These are phyloP conservation scores for Pseudocercospora fijiensis DNA, from an alignment of 2,329 filamentous ascomycete genomes.

Conservation along the genomic window DNA sequence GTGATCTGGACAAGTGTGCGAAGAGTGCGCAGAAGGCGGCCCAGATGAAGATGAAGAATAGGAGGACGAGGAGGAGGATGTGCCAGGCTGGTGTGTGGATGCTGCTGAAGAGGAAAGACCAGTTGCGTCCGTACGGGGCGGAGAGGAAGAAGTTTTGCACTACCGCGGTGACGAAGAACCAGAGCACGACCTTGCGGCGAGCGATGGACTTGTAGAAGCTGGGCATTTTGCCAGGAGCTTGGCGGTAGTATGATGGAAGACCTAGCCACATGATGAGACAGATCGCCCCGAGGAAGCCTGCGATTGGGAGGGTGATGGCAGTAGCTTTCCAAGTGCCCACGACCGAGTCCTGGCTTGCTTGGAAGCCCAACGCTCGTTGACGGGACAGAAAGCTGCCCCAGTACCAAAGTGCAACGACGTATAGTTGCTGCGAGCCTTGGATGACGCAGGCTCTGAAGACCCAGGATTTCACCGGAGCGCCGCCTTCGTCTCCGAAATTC, in stretches of 20 bases:
- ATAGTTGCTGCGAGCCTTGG: slow-evolving; percentile 64
- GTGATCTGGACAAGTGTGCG: slow-evolving; percentile 54
- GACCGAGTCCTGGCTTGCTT: slow-evolving; percentile 33
- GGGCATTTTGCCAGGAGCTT: slow-evolving; percentile 60
- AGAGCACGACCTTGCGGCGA: slow-evolving; percentile 62
- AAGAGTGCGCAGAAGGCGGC: slow-evolving; percentile 51
- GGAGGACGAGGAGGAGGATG: slow-evolving; percentile 55
- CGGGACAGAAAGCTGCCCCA: slow-evolving; percentile 60
- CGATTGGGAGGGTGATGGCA: slow-evolving; percentile 58
- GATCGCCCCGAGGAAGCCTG: slow-evolving; percentile 54
- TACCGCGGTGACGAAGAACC: slow-evolving; percentile 64
- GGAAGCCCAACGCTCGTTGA: slow-evolving; percentile 43
- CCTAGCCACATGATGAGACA: slow-evolving; percentile 57
- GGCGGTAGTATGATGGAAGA: slow-evolving; percentile 63
- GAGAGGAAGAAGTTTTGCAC: slow-evolving; percentile 66
- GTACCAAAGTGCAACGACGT: slow-evolving; percentile 64
- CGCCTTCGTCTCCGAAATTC: slow-evolving; percentile 55
- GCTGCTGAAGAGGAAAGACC: slow-evolving; percentile 61
- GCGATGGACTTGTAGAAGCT: slow-evolving; percentile 62
- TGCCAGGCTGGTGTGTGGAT: slow-evolving; percentile 56
- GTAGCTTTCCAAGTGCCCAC: slow-evolving; percentile 31
- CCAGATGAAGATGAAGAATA: slow-evolving; percentile 58
- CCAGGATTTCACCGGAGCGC: slow-evolving; percentile 61
- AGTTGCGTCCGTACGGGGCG: slow-evolving; percentile 64
- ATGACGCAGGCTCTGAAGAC: slow-evolving; percentile 63